phyloP scores from a whole-genome alignment of 2,329 filamentous ascomycete species.

The Aspergillus intermedius region DNA sequence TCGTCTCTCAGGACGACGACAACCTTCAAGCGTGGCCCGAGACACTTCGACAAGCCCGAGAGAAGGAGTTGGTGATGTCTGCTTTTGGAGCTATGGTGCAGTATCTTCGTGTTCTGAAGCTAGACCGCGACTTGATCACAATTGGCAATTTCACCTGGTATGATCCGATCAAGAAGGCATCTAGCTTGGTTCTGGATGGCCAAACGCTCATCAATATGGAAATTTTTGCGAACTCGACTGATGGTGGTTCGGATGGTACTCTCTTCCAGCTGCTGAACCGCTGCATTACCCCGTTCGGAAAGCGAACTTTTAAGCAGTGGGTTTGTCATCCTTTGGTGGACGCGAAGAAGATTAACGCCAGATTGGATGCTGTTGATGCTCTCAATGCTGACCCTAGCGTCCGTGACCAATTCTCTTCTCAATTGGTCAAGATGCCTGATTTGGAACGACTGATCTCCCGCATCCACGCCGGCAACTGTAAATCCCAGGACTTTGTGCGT shows the following conservation, averaged over 20 bases:
- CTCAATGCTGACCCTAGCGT: constrained; percentile 75
- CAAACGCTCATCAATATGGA: constrained; percentile 98
- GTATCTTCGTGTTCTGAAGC: constrained; percentile 79
- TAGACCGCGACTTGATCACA: constrained; percentile 79
- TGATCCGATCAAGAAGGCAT: constrained; percentile 82
- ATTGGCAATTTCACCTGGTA: constrained; percentile 90
- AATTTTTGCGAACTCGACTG: constrained; percentile 86
- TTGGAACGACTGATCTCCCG: constrained; percentile 89
- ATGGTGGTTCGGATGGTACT: constrained; percentile 78
- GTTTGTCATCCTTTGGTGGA: constrained; percentile 92
- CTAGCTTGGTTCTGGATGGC: constrained; percentile 85
- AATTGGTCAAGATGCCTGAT: constrained; percentile 87
- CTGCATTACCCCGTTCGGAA: constrained; percentile 94
- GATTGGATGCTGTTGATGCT: constrained; percentile 88
- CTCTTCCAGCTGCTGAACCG: constrained; percentile 86
- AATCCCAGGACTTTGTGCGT: constrained; percentile 82
- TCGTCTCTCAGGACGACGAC: constrained; percentile 53
- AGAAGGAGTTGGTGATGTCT: constrained; percentile 81
- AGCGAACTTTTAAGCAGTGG: constrained; percentile 93
- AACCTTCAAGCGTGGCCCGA: constrained; percentile 69
- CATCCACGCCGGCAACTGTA: constrained; percentile 86
- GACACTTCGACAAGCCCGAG: constrained; percentile 61
- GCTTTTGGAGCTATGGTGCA: constrained; percentile 82
- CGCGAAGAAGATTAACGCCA: constrained; percentile 79
- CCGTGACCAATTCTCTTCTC: constrained; percentile 80